Evolutionary conservation across 1,284 basidiomycete genomes (phyloP), one percentile per base, ranked within the genome.

Genomic region (Trametes pubescens): DNA sequence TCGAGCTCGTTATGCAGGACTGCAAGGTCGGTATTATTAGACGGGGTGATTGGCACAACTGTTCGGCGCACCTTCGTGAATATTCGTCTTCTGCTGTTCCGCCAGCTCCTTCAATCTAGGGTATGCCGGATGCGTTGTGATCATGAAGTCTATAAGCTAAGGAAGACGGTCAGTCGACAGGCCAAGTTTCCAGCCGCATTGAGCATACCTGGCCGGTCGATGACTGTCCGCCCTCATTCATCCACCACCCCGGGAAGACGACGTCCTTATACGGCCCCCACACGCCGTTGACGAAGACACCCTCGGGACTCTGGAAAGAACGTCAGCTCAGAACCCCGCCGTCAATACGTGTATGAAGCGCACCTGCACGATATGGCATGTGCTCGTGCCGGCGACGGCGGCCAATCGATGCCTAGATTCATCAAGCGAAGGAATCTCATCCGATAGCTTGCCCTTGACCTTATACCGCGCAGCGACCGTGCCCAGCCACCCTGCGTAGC

Each of bases 171-270:
- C n/a, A 96, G 83, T 86, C 88, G 65, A 24, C 38, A 52, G 4
- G 10, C 16, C 14, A n/a, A 7, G 21, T 16, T 38, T 44, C 24
- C 24, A 21, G 13, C 35, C 4, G 11, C 44, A 48, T 57, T 24
- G 40, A 14, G 62, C 74, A 58, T 63, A 89, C 90, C 80, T 98
- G 96, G n/a, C 97, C 98, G 0, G 97, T 99, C 0, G 96, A 97
- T 21, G 95, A 98, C 78, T 99, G 97, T 0, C 97, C 97, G 46
- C 97, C 97, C 79, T 99, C 97, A 74, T 98, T 99, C 95, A 99
- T 98, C 98, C 97, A 96, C 90, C 92, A 95, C 14, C 90, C 95
- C 32, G 91, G 91, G 80, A 99, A 98, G 29, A 97, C 86, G 18
- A 92, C 88, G 72, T 95, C 88, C 88, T 91, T 93, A 80, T 99